These are phyloP conservation scores for Kluyveromyces siamensis DNA, from an alignment of 805 yeast species.

Conservation along the genomic window DNA sequence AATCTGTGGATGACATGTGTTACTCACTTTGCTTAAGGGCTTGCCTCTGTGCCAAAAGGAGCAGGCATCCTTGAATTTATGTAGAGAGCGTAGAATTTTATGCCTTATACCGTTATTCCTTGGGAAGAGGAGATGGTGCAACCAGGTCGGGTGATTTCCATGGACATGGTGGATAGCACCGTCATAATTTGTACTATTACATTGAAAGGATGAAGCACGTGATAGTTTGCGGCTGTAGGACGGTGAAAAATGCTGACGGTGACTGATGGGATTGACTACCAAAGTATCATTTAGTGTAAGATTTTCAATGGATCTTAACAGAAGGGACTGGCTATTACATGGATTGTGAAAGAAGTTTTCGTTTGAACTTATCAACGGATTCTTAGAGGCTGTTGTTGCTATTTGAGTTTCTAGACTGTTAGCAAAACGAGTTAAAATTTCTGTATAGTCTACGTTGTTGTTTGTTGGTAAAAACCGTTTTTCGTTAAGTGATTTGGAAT, in stretches of 20 bases:
- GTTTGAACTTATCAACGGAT: too few species aligned
- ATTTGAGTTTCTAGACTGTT: conserved; percentile 1
- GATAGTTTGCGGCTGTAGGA: neutral
- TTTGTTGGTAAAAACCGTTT: neutral
- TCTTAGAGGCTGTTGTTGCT: neutral
- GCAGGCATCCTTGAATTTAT: neutral
- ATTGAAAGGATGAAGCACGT: neutral
- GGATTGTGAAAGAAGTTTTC: too few species aligned
- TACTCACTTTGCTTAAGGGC: neutral
- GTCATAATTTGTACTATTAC: neutral
- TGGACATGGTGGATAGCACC: neutral
- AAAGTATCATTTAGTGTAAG: too few species aligned
- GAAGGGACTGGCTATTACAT: too few species aligned
- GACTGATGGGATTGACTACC: too few species aligned
- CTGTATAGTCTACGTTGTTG: neutral
- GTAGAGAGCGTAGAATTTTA: neutral
- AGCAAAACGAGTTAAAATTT: neutral
- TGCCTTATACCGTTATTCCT: neutral
- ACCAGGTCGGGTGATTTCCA: neutral
- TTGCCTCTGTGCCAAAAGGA: neutral
- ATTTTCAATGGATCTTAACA: too few species aligned
- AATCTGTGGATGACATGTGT: neutral
- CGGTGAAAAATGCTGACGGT: neutral
- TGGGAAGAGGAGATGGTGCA: neutral
- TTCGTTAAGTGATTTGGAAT: neutral